Base-by-base conservation (phyloP, 371 early-diverging fungal genomes). In the Batrachochytrium dendrobatidis region DNA sequence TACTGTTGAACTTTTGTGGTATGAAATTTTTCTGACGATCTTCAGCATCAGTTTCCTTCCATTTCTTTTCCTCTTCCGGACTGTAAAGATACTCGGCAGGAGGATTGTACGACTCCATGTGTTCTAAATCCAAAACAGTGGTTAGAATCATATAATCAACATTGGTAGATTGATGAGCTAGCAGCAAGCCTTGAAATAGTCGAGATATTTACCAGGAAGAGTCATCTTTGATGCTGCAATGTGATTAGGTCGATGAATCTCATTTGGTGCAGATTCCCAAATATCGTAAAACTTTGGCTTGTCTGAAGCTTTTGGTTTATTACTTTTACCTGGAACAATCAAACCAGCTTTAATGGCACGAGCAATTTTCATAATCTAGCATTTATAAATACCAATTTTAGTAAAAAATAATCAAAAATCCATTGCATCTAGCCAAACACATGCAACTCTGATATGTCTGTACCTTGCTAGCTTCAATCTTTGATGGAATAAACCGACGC, bases 41-140 rank as follows among this genome's bases (percentile, higher is more conserved):
- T 34, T 89, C 87, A n/a, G 83, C 81, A 54, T 92, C 93, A 66
- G 75, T 56, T 1, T 76, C 80, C 51, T 86, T 67, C 92, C 91
- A 92, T 64, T 82, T 81, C 57, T 84, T 75, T 25, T 70, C 73
- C 68, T 97, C 95, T 39, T 89, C 80, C 7, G 86, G 84, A 10
- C 86, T 87, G 20, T 84, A 84, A 58, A 96, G 72, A 68, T 96
- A 95, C 74, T 98, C 98, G n/a, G 71, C 84, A n/a, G 97, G 97
- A 20, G 98, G 97, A 71, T 95, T 94, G 75, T 96, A 96, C 63
- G 92, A 92, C 70, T 94, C 95, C 54, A 82, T 83, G 64, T 95
- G 89, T n/a, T 86, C 71, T 60, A 55, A 25, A 6, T n/a, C n/a
- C n/a, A n/a, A n/a, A n/a, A n/a, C n/a, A n/a, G n/a, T n/a, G n/a